Percentiles rank a stretch among this genome's conserved stretches.
Conservation (phyloP, 2,329 filamentous ascomycete genomes). For the Pseudogymnoascus sp. region DNA sequence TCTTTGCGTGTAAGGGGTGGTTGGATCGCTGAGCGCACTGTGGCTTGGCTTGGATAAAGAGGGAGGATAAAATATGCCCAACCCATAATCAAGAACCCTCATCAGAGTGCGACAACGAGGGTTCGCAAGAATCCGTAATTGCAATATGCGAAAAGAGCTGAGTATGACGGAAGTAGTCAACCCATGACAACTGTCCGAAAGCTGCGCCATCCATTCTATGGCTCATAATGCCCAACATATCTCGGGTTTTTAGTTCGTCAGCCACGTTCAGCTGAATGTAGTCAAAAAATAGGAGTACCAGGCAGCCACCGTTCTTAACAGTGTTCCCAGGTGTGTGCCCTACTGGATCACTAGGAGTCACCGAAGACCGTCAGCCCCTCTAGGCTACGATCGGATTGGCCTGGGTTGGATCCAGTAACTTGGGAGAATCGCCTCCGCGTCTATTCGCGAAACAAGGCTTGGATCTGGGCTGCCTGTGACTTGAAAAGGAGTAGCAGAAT, state of each 20-base stretch:
- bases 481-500: conserved; percentile 6
- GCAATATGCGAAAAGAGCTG: conserved; percentile 3
- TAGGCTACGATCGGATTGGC: background rate
- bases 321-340: background rate
- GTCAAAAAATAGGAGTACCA: background rate
- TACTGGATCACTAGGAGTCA: background rate
- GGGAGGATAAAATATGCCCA: conserved; percentile 4
- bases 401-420: background rate
- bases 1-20: background rate
- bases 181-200: background rate
- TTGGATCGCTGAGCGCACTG: background rate
- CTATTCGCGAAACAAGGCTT: conserved; percentile 1
- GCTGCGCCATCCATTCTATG: background rate
- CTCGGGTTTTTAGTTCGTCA: background rate
- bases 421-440: conserved; percentile 1
- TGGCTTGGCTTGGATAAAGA: conserved; percentile 5
- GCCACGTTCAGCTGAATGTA: background rate
- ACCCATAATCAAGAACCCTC: background rate
- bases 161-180: background rate
- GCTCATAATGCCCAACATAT: conserved; percentile 5
- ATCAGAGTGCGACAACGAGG: conserved; percentile 2
- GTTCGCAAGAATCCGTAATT: conserved; percentile 2
- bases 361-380: background rate
- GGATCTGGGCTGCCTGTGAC: background rate
- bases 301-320: conserved; percentile 2